A percentile compares a stretch with the other conserved stretches of the same genome.
phyloP scores from a whole-genome alignment of 2,329 filamentous ascomycete genomes.

The Clonostachys byssicola region DNA sequence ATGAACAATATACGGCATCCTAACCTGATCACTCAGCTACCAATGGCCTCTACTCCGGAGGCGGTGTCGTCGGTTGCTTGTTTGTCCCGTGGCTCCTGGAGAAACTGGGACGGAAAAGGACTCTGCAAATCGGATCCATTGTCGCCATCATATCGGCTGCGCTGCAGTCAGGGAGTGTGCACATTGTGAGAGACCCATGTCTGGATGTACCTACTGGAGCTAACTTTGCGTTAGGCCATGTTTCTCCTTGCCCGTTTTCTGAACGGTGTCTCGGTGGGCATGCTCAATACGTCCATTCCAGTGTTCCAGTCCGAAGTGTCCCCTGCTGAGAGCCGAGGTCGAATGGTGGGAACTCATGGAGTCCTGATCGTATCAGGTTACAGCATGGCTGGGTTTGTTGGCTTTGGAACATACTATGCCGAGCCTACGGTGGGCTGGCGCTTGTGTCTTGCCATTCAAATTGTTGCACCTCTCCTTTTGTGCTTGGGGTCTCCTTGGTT shows the following conservation, averaged over 20 bases:
- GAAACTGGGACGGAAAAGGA: background rate
- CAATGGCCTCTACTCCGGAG: background rate
- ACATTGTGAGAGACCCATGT: background rate
- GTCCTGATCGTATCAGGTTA: background rate
- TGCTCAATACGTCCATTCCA: background rate
- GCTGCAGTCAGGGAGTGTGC: background rate
- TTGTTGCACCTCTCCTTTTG: background rate
- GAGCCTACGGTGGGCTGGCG: background rate
- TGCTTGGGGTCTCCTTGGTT: background rate
- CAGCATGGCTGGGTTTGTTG: background rate
- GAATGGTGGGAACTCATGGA: background rate
- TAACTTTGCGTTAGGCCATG: background rate
- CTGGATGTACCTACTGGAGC: no score
- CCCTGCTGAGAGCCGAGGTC: background rate
- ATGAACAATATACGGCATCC: no score
- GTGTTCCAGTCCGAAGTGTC: background rate
- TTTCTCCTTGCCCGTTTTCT: background rate
- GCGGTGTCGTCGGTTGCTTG: background rate
- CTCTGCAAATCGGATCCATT: background rate
- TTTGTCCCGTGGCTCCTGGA: background rate
- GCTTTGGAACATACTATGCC: background rate
- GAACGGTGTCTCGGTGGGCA: background rate
- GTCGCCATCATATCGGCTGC: background rate
- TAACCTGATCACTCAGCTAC: background rate
- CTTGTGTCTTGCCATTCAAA: background rate